Conservation (phyloP, 1,139 yeast genomes). For the Pichia sp. region DNA sequence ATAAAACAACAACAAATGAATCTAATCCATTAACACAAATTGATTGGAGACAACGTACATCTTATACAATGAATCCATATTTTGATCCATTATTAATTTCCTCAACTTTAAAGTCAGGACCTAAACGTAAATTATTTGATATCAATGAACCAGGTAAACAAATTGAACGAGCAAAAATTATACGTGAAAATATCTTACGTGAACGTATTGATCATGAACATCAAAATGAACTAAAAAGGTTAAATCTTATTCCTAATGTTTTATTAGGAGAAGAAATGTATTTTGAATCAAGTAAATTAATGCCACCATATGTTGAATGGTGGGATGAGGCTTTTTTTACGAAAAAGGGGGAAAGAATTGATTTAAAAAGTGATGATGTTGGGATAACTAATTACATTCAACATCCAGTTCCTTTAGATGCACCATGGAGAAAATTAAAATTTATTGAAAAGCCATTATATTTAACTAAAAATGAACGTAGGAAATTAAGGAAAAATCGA, state of each 20-base stretch:
- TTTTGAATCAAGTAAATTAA: slow-evolving; percentile 22
- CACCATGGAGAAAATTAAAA: slow-evolving; percentile 45
- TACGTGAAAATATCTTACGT: slow-evolving; percentile 39
- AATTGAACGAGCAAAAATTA: slow-evolving; percentile 41
- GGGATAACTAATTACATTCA: slow-evolving; percentile 53
- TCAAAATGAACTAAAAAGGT: slow-evolving; percentile 8
- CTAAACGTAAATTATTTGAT: slow-evolving; percentile 33
- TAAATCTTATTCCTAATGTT: slow-evolving; percentile 46
- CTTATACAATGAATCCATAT: slow-evolving; percentile 58
- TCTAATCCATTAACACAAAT: slow-evolving; percentile 23
- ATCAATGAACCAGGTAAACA: too few relatives aligned
- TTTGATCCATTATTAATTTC: slow-evolving; percentile 37
- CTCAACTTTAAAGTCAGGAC: slow-evolving; percentile 15
- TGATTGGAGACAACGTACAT: slow-evolving; percentile 25
- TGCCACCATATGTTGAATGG: slow-evolving; percentile 70
- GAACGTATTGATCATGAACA: slow-evolving; percentile 26
- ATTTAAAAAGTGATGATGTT: not conserved
- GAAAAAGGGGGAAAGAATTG: slow-evolving; percentile 25
- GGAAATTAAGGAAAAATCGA: slow-evolving; percentile 65
- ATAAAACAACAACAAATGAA: not conserved
- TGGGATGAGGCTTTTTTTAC: slow-evolving; percentile 61
- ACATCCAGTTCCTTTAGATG: slow-evolving; percentile 67
- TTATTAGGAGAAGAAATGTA: slow-evolving; percentile 48
- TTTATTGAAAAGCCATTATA: slow-evolving; percentile 44
- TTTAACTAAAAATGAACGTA: slow-evolving; percentile 72